These are phyloP conservation scores for Phytophthora capsici DNA, from an alignment of 352 stramenopile genomes.

Conservation along the genomic window DNA sequence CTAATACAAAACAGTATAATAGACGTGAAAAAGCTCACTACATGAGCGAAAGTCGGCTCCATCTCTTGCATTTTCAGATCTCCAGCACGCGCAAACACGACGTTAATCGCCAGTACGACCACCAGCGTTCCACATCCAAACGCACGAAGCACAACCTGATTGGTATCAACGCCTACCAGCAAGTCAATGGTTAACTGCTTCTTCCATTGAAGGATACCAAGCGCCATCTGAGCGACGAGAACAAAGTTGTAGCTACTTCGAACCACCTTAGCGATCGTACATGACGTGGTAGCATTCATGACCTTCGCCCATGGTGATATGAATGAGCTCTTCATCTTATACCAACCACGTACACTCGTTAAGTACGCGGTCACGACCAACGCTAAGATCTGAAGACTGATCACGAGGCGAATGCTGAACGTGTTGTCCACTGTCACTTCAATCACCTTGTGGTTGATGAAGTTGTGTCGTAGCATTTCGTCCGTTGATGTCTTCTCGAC, in stretches of 20 bases:
- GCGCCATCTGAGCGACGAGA: constrained; percentile 39
- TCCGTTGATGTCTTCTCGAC: constrained; percentile 11
- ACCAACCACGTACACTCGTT: constrained; percentile 41
- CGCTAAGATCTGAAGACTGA: constrained; percentile 41
- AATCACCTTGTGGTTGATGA: constrained; percentile 50
- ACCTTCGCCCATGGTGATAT: constrained; percentile 35
- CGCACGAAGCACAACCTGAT: constrained; percentile 35
- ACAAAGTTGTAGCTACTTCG: constrained; percentile 53
- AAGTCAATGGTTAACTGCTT: constrained; percentile 48
- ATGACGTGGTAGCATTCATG: constrained; percentile 37
- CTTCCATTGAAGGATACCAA: constrained; percentile 43
- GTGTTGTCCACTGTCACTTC: constrained; percentile 48
- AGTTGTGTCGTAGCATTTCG: constrained; percentile 43
- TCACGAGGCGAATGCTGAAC: constrained; percentile 39
- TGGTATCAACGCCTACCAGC: constrained; percentile 39
- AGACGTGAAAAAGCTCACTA: constrained; percentile 33
- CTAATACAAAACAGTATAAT: constrained; percentile 30
- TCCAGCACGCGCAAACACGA: constrained; percentile 42
- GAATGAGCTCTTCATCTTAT: constrained; percentile 24
- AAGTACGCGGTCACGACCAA: constrained; percentile 42
- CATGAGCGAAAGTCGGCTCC: constrained; percentile 45
- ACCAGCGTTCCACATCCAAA: constrained; percentile 43
- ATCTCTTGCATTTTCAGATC: constrained; percentile 49
- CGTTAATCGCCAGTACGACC: constrained; percentile 38
- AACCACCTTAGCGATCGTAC: constrained; percentile 45